Evolutionary conservation across 306 rosid species (phyloP).

Genomic region (Gillenia trifoliata): DNA sequence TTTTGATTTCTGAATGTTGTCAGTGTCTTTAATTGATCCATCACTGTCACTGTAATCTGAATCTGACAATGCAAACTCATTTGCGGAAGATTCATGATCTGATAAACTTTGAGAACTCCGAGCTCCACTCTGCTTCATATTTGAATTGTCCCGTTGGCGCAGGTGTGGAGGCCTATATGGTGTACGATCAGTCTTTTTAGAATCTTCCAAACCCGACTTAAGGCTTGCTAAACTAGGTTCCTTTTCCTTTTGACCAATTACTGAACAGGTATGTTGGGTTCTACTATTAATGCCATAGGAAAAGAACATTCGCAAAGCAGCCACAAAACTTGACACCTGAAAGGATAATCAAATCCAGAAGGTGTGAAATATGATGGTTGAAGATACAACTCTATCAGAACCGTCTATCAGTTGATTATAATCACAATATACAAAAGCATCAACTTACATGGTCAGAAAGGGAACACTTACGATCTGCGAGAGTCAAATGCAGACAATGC

Average conservation of each 20-base stretch:
- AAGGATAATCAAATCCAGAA: constrained; percentile 12
- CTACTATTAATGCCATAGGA: constrained; percentile 61
- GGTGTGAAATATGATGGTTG: constrained; percentile 16
- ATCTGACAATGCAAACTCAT: constrained; percentile 70
- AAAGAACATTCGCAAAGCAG: constrained; percentile 65
- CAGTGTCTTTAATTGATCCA: constrained; percentile 50
- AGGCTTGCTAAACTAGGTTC: constrained; percentile 24
- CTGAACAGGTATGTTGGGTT: constrained; percentile 31
- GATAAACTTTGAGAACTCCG: constrained; percentile 32
- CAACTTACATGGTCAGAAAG: constrained; percentile 83
- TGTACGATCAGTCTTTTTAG: constrained; percentile 33
- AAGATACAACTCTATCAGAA: background rate
- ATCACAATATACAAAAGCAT: constrained; percentile 8
- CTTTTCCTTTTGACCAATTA: constrained; percentile 35
- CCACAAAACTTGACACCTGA: constrained; percentile 83
- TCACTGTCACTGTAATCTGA: constrained; percentile 92
- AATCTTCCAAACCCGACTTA: constrained; percentile 38
- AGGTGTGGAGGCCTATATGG: constrained; percentile 92
- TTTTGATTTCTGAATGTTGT: constrained; percentile 46
- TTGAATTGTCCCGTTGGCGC: constrained; percentile 56
- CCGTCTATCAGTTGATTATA: background rate
- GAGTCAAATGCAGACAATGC: constrained; percentile 69
- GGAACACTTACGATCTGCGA: constrained; percentile 57
- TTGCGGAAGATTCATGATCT: constrained; percentile 50
- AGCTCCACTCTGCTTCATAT: constrained; percentile 38